Percentiles rank a stretch among this genome's conserved stretches.
Conservation (phyloP, 2,329 filamentous ascomycete genomes). For the Verruconis gallopava region DNA sequence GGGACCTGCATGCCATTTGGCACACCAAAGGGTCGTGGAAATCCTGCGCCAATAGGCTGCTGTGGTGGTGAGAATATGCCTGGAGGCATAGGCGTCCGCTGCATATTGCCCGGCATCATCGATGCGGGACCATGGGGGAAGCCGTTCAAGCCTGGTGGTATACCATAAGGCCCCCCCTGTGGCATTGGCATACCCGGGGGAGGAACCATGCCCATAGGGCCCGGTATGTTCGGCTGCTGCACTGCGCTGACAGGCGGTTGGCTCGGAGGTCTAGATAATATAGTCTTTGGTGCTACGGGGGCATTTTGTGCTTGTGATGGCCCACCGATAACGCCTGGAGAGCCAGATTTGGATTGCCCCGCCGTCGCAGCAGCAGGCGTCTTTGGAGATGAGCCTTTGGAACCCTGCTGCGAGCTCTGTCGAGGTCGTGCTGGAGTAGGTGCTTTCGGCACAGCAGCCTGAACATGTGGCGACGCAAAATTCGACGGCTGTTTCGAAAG, state of each 20-base stretch:
- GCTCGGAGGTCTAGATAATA: slow-evolving; percentile 7
- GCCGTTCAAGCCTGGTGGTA: slow-evolving; percentile 36
- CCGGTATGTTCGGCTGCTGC: background rate
- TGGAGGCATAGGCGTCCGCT: slow-evolving; percentile 37
- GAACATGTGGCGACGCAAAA: slow-evolving; percentile 65
- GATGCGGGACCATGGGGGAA: slow-evolving; percentile 42
- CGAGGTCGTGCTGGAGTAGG: slow-evolving; percentile 66
- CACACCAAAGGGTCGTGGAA: slow-evolving; percentile 40
- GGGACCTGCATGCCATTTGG: slow-evolving; percentile 37
- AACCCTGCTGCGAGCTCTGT: slow-evolving; percentile 67
- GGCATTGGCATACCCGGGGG: slow-evolving; percentile 46
- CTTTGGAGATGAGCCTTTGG: slow-evolving; percentile 55
- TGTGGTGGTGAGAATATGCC: slow-evolving; percentile 44
- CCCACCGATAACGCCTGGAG: slow-evolving; percentile 45
- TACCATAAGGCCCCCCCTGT: slow-evolving; percentile 27
- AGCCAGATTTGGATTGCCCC: slow-evolving; percentile 39
- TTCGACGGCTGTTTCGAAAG: slow-evolving; percentile 40
- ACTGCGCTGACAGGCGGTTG: slow-evolving; percentile 4
- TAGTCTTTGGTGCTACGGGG: slow-evolving; percentile 18
- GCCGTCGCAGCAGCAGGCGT: slow-evolving; percentile 42
- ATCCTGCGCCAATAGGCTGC: slow-evolving; percentile 37
- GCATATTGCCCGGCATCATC: slow-evolving; percentile 40
- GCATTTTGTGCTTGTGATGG: slow-evolving; percentile 49
- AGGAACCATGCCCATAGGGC: slow-evolving; percentile 27
- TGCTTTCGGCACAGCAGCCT: slow-evolving; percentile 69